These are phyloP conservation scores for Auriculariales sp. DNA, from an alignment of 768 basidiomycete species.

Conservation along the genomic window DNA sequence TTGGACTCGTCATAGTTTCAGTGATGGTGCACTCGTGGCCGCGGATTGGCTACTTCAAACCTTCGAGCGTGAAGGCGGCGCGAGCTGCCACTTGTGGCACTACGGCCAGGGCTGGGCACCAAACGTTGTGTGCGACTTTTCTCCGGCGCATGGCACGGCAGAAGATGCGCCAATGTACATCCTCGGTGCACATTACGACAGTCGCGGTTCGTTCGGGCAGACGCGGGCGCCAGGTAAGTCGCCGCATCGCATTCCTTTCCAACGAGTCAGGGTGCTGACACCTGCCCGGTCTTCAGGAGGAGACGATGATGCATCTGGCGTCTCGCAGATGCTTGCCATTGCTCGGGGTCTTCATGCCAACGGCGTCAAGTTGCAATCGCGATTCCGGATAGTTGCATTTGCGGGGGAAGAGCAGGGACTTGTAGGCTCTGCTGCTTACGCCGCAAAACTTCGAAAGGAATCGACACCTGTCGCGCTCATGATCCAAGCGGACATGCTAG, in stretches of 20 bases:
- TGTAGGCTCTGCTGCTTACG: slow-evolving; percentile 63
- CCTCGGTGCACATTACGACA: slow-evolving; percentile 81
- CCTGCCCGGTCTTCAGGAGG: slow-evolving; percentile 23
- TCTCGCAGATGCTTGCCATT: slow-evolving; percentile 61
- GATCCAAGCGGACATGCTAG: slow-evolving; percentile 89
- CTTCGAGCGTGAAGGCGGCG: slow-evolving; percentile 66
- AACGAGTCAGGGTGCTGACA: background rate
- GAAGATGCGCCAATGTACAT: slow-evolving; percentile 52
- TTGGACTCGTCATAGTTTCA: slow-evolving; percentile 70
- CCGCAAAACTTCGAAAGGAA: slow-evolving; percentile 47
- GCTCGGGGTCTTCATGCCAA: slow-evolving; percentile 57
- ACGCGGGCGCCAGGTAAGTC: slow-evolving; percentile 44
- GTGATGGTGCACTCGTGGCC: slow-evolving; percentile 47
- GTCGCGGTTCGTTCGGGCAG: slow-evolving; percentile 76
- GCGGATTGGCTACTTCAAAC: slow-evolving; percentile 59
- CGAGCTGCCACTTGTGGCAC: slow-evolving; percentile 46
- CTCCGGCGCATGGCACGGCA: slow-evolving; percentile 12
- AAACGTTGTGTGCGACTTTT: slow-evolving; percentile 65
- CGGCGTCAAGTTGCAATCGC: slow-evolving; percentile 54
- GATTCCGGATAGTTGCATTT: slow-evolving; percentile 71
- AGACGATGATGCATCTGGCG: slow-evolving; percentile 51
- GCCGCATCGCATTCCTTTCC: background rate
- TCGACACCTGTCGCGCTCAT: slow-evolving; percentile 64
- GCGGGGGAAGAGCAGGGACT: slow-evolving; percentile 90
- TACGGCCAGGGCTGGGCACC: slow-evolving; percentile 70